Evolutionary conservation across 2,329 filamentous ascomycete species (phyloP), one percentile per base, ranked within the genome.

Genomic region (Sporothrix euskadiensis): DNA sequence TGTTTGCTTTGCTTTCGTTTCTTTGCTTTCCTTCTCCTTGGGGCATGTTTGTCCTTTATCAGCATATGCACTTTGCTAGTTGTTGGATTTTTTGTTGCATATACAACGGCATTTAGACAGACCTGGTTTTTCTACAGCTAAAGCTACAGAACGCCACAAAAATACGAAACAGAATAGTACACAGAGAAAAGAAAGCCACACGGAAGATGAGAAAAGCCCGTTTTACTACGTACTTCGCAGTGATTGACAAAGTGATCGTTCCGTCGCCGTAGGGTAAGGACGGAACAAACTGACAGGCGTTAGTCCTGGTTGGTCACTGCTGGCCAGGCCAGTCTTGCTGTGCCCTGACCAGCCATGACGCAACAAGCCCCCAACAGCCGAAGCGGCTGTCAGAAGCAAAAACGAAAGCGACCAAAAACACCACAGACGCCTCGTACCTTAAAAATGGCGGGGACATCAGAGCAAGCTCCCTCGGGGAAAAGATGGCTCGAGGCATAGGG

Each of bases 331-430:
- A 26, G 26, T 68, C 16, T 19, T n/a, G 2, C 32, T 41, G 2
- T 22, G 59, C 12, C 22, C 22, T 66, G 14, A 4, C 22, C 22
- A 10, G 8, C 16, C 66, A 56, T 69, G 66, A 56, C 66, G 66
- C 66, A 69, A 69, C 22, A 69, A 30, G 26, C 26, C 26, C 12
- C 54, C n/a, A 30, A 56, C 6, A 56, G 41, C 39, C 39, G 41
- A 39, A 54, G 66, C 19, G 47, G 10, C 19, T 69, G 66, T 69
- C 66, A 69, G 66, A 69, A 69, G 66, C 66, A 69, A 69, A 69
- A 35, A 4, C 14, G 26, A 26, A 26, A 26, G 26, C 26, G 2
- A 2, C 26, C 26, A 26, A 10, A 32, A 3, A 16, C n/a, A 35
- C 65, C 12, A 35, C 16, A 52, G 26, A 22, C 41, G n/a, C 61